A percentile compares a stretch with the other conserved stretches of the same genome.
Conservation (phyloP, 2,329 filamentous ascomycete species). For the Davidsoniella eucalypti region DNA sequence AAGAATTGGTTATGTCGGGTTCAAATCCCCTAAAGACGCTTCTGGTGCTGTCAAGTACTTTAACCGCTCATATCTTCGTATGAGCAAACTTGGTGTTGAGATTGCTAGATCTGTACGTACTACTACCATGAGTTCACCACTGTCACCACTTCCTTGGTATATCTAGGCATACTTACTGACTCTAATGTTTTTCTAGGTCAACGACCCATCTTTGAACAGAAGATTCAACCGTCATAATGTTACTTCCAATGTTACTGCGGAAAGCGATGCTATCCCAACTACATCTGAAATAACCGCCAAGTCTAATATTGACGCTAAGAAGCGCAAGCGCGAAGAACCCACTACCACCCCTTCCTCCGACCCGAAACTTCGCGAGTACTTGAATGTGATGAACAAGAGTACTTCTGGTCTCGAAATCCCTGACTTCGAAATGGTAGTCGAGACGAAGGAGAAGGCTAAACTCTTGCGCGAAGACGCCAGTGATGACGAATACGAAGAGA, state of each 20-base stretch:
- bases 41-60: conserved; percentile 80
- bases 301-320: conserved; percentile 33
- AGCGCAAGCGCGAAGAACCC: conserved; percentile 48
- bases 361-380: conserved; percentile 70
- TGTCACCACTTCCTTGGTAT: background rate
- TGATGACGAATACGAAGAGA: conserved; percentile 59
- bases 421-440: conserved; percentile 6
- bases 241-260: background rate
- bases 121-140: background rate
- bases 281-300: conserved; percentile 13
- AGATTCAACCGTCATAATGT: background rate
- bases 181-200: conserved; percentile 10
- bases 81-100: conserved; percentile 87
- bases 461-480: conserved; percentile 40
- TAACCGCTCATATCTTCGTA: conserved; percentile 85
- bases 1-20: conserved; percentile 90
- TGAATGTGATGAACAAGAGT: conserved; percentile 58
- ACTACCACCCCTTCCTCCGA: conserved; percentile 38
- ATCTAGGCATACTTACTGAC: background rate
- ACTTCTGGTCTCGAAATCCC: conserved; percentile 8
- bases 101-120: conserved; percentile 60
- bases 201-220: conserved; percentile 12
- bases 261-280: background rate
- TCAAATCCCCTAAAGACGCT: conserved; percentile 68
- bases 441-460: conserved; percentile 14